phyloP scores from a whole-genome alignment of 2,329 filamentous ascomycete genomes.

The Neofusicoccum umdonicola region DNA sequence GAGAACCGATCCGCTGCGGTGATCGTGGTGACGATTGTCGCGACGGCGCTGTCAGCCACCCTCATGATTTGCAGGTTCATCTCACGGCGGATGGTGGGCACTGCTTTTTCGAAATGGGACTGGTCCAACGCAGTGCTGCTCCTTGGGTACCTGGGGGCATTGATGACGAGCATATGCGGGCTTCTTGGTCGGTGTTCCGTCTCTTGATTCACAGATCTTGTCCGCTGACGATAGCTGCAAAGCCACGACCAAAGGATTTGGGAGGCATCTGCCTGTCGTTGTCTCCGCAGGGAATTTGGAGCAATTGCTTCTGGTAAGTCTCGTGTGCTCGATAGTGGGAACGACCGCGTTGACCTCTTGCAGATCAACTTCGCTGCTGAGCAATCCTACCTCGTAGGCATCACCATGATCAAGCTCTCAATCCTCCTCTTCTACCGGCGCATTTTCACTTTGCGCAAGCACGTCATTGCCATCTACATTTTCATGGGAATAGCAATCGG shows the following conservation, averaged over 20 bases:
- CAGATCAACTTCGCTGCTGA: conserved; percentile 30
- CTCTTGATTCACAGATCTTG: not conserved
- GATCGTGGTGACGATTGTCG: not conserved
- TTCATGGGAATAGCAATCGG: conserved; percentile 24
- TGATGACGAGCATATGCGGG: not conserved
- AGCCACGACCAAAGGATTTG: not conserved
- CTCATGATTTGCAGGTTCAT: not conserved
- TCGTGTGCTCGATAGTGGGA: not conserved
- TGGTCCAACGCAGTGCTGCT: not conserved
- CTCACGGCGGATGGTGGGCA: conserved; percentile 1
- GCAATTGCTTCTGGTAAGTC: not conserved
- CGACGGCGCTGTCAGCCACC: not conserved
- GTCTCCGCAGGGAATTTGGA: not conserved
- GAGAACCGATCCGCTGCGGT: not conserved
- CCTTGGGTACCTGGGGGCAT: not conserved
- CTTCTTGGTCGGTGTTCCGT: not conserved
- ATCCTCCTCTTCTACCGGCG: conserved; percentile 31
- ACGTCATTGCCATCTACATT: conserved; percentile 24
- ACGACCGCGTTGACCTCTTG: not conserved
- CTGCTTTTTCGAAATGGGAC: not conserved
- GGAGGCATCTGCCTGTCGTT: not conserved
- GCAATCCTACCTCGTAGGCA: conserved; percentile 27
- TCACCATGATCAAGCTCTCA: conserved; percentile 30
- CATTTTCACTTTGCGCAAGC: conserved; percentile 27
- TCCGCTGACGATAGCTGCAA: not conserved